Base-by-base conservation (phyloP, 106 monocot genomes). In the Dendrobium catenatum region DNA sequence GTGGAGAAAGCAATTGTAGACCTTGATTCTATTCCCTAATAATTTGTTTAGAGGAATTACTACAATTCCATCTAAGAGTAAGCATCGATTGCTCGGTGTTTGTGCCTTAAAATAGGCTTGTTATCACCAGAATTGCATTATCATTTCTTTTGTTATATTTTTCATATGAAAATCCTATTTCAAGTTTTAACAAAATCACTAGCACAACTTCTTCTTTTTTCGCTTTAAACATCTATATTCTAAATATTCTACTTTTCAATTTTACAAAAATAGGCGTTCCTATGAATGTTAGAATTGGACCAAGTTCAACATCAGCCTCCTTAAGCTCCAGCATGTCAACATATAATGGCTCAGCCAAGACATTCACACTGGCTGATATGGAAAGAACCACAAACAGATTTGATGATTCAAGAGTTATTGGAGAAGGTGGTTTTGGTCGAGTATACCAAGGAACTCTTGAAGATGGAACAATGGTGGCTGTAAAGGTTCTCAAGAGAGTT, bases 401-500 rank as follows among this genome's bases (percentile, higher is more conserved):
- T 56, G 82, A 93, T 20, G 83, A 90, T 26, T 90, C 87, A 2
- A 84, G 81, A 77, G 56, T 92, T 73, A 89, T 95, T 56, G 95
- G 95, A 74, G 95, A 95, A 87, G 95, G 95, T n/a, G 95, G 95
- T 20, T 95, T 92, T 84, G 95, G 95, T 15, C 90, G 92, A 55
- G 95, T 95, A 9, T 95, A 95, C 67, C 59, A 86, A 83, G 95
- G 92, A 48, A 82, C 78, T 51, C 92, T 95, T 27, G 87, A 88
- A 49, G 87, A 91, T 79, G 93, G 90, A 73, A 89, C 82, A 19
- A 68, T 56, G 55, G 90, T 95, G 68, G 95, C 95, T 13, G 84
- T 95, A 11, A 95, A 95, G 61, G 89, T 95, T 73, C 86, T 92
- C n/a, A 95, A 95, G 81, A 90, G 95, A 81, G 92, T 87, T 72